These are phyloP conservation scores for Exophiala viscosa DNA, from an alignment of 2,329 filamentous ascomycete species.

Conservation along the genomic window DNA sequence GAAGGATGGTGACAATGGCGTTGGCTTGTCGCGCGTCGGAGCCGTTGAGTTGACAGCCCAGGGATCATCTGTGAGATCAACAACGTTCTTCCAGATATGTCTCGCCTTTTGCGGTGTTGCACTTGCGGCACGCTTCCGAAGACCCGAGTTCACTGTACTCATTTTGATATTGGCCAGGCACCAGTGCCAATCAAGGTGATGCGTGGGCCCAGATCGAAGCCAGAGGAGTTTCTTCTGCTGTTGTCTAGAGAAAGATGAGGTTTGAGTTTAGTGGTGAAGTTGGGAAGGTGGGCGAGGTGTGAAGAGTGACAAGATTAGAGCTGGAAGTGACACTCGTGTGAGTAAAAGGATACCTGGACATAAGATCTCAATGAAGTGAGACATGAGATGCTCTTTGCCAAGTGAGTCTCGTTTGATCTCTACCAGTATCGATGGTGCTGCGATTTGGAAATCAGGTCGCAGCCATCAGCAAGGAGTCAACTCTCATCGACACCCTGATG, in stretches of 20 bases:
- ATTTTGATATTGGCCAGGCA: neutral
- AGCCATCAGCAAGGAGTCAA: no score
- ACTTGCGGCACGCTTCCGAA: neutral
- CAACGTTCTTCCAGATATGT: neutral
- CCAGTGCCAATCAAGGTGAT: neutral
- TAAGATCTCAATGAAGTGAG: neutral
- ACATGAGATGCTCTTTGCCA: no score
- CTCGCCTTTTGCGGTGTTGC: constrained; percentile 2
- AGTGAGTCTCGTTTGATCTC: no score
- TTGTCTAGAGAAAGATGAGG: neutral
- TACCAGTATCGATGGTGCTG: no score
- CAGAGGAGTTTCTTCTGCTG: neutral
- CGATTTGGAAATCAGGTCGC: no score
- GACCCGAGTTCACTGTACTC: neutral
- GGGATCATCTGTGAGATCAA: constrained; percentile 14
- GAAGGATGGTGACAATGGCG: constrained; percentile 7
- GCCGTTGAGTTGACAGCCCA: neutral
- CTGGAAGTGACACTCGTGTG: neutral
- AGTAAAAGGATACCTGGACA: no score
- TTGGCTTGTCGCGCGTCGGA: neutral
- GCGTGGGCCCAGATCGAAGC: neutral
- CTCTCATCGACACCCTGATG: no score
- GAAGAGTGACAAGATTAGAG: neutral
- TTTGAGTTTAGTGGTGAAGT: neutral
- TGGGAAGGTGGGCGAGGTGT: neutral